Base-by-base conservation (phyloP, 768 basidiomycete genomes). In the Leccinum arenicola region DNA sequence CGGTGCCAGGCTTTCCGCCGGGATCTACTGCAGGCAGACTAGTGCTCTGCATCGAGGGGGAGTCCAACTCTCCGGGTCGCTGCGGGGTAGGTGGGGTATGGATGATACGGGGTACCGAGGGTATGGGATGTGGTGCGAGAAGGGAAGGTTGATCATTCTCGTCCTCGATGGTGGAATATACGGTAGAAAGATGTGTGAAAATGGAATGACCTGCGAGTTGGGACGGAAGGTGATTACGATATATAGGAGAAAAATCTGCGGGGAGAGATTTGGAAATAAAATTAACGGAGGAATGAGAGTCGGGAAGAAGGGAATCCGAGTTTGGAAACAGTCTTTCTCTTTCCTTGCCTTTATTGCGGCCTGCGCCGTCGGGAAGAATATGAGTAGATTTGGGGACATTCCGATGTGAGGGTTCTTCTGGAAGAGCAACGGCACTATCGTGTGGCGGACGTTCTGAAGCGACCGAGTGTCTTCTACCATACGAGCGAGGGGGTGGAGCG, bases 21-120 rank as follows among this genome's bases (percentile, higher is more conserved):
- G 64, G 36, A 45, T 62, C 52, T 58, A 62, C n/a, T 33, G 45
- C 53, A 15, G 66, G 66, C 0, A 50, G 47, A 33, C 36, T 23
- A 4, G 63, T 52, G 23, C 21, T 52, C 1, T 62, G 56, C n/a
- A 40, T 51, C 31, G 45, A 53, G 25, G 55, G 59, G 15, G 52
- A 50, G 49, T 61, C 63, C 10, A 62, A 11, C 3, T 60, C 66
- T 21, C 61, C 68, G 2, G 60, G 59, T 9, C 75, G 67, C 48
- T 75, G 68, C 54, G 74, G 74, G 25, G 74, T 75, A 40, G 74
- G 73, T 40, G 74, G 75, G 52, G 74, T 75, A 64, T 76, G 75
- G 14, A 72, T 67, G 53, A 75, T 75, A 29, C 59, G 64, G 40
- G 74, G 74, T 65, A 73, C 69, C n/a, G 17, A 27, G 38, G 62